Conservation (phyloP, 371 early-diverging fungal species). For the Blastocladiella emersonii region DNA sequence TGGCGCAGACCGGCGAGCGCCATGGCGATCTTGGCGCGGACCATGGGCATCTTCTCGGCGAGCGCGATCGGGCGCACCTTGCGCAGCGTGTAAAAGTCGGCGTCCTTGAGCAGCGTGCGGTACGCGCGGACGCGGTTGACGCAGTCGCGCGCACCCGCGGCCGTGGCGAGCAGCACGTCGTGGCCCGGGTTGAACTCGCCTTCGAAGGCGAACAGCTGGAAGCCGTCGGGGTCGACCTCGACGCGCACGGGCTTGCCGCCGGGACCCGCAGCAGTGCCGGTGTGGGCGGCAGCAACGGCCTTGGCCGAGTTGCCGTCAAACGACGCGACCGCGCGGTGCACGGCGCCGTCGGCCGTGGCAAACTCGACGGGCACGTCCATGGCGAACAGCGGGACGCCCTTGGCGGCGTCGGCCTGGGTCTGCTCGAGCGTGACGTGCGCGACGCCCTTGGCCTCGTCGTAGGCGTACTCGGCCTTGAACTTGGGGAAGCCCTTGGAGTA, state of each 20-base stretch:
- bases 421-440: conserved; percentile 30
- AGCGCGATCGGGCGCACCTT: conserved; percentile 18
- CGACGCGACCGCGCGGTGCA: conserved; percentile 10
- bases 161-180: conserved; percentile 26
- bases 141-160: conserved; percentile 18
- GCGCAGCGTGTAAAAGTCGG: conserved; percentile 22
- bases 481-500: conserved; percentile 40
- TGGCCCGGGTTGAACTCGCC: conserved; percentile 33
- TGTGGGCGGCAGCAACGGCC: conserved; percentile 5
- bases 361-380: conserved; percentile 31
- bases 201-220: conserved; percentile 19
- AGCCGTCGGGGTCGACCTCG: conserved; percentile 33
- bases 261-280: neutral
- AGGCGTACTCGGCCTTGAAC: conserved; percentile 27
- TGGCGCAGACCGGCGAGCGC: neutral
- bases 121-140: conserved; percentile 30
- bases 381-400: conserved; percentile 31
- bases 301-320: conserved; percentile 14
- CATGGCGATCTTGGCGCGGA: conserved; percentile 20
- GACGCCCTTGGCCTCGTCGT: conserved; percentile 14
- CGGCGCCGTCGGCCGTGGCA: conserved; percentile 20
- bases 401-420: conserved; percentile 25
- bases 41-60: conserved; percentile 29
- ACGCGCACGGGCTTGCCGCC: conserved; percentile 19
- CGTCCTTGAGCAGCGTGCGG: conserved; percentile 25